These are phyloP conservation scores for Helotiales sp. DNA, from an alignment of 2,329 filamentous ascomycete species.

Conservation along the genomic window DNA sequence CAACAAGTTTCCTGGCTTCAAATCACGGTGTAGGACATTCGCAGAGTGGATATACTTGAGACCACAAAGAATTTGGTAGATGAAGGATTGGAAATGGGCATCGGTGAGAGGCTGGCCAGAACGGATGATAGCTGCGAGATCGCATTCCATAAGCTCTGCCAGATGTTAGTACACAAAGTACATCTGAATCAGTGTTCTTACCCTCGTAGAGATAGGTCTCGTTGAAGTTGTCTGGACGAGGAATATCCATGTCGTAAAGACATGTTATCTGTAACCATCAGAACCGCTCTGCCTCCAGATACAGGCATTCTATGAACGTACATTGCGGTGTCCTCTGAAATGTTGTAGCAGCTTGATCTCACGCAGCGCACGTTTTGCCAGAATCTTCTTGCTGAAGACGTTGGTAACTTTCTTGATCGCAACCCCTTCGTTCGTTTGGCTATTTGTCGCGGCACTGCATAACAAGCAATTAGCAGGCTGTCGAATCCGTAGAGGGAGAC, in stretches of 20 bases:
- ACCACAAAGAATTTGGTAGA: constrained; percentile 98
- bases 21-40: constrained; percentile 92
- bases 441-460: constrained; percentile 84
- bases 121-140: constrained; percentile 94
- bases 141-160: constrained; percentile 97
- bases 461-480: constrained; percentile 24
- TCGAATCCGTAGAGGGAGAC: not conserved
- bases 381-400: constrained; percentile 99
- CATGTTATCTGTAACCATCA: constrained; percentile 80
- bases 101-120: constrained; percentile 97
- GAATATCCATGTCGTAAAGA: constrained; percentile 99
- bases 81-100: constrained; percentile 99
- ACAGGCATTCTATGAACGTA: constrained; percentile 45
- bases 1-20: constrained; percentile 95
- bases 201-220: constrained; percentile 99
- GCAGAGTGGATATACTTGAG: constrained; percentile 99
- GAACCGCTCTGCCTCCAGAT: constrained; percentile 23
- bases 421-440: constrained; percentile 86
- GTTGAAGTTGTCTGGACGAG: constrained; percentile 95
- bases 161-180: constrained; percentile 17
- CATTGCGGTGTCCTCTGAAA: constrained; percentile 87
- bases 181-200: constrained; percentile 38
- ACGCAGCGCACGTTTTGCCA: constrained; percentile 94
- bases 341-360: constrained; percentile 99
- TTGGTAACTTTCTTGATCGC: constrained; percentile 99